These are phyloP conservation scores for Tylopilus rubrobrunneus DNA, from an alignment of 768 basidiomycete genomes.

Conservation along the genomic window DNA sequence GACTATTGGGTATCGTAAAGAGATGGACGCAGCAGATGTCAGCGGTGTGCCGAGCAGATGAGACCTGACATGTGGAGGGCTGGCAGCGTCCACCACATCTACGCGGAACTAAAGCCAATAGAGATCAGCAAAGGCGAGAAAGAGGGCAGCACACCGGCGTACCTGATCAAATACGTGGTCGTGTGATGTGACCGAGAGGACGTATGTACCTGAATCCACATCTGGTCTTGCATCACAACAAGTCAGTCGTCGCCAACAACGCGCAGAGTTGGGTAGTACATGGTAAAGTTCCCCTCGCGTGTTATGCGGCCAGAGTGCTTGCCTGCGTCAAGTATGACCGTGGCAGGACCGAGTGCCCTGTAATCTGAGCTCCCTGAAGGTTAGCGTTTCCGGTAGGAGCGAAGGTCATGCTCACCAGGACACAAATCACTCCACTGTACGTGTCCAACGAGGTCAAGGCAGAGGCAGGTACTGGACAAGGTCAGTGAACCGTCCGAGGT, in stretches of 20 bases:
- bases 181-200: slow-evolving; percentile 64
- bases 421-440: slow-evolving; percentile 73
- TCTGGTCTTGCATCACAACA: slow-evolving; percentile 45
- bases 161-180: slow-evolving; percentile 74
- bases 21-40: slow-evolving; percentile 49
- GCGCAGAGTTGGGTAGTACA: slow-evolving; percentile 42
- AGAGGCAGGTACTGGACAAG: slow-evolving; percentile 26
- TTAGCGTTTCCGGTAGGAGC: slow-evolving; percentile 8
- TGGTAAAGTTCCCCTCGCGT: slow-evolving; percentile 57
- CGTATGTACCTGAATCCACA: slow-evolving; percentile 64
- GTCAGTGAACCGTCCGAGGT: not conserved
- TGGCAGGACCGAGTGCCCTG: slow-evolving; percentile 49
- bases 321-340: slow-evolving; percentile 60
- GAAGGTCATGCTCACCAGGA: slow-evolving; percentile 39
- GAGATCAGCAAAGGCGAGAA: slow-evolving; percentile 2
- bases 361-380: slow-evolving; percentile 28
- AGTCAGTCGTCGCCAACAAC: slow-evolving; percentile 7
- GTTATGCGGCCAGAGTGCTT: slow-evolving; percentile 49
- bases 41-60: slow-evolving; percentile 69
- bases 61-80: slow-evolving; percentile 51
- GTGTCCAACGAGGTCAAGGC: slow-evolving; percentile 57
- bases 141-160: slow-evolving; percentile 5
- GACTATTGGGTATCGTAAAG: slow-evolving; percentile 59
- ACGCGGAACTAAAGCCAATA: slow-evolving; percentile 52
- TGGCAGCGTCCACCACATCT: slow-evolving; percentile 49